Conservation (phyloP, 129 eudicot species). For the Artemisia annua region DNA sequence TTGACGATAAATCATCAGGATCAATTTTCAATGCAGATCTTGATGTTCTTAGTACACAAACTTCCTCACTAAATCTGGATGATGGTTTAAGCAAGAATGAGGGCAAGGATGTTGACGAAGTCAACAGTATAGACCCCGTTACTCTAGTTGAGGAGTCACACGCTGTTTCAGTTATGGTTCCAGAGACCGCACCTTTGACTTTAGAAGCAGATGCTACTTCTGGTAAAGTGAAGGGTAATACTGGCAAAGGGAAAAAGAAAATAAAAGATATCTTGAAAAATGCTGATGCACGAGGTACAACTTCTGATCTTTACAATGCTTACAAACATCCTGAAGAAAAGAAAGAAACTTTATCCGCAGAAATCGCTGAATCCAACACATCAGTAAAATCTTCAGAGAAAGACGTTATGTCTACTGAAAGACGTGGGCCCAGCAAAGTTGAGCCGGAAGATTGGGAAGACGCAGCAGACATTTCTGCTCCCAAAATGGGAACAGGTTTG, state of each 20-base stretch:
- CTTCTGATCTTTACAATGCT: constrained; percentile 82
- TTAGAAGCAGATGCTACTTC: constrained; percentile 44
- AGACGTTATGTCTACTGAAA: constrained; percentile 27
- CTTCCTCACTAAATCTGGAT: constrained; percentile 24
- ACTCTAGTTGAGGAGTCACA: constrained; percentile 29
- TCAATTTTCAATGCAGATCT: constrained; percentile 20
- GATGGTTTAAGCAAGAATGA: constrained; percentile 32
- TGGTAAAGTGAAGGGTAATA: constrained; percentile 41
- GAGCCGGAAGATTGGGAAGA: constrained; percentile 99
- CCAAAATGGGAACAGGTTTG: constrained; percentile 49
- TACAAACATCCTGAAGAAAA: constrained; percentile 87
- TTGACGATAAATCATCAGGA: constrained; percentile 7
- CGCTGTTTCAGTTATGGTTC: constrained; percentile 35
- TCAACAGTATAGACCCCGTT: constrained; percentile 22
- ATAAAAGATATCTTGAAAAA: constrained; percentile 60
- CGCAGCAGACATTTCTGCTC: constrained; percentile 75
- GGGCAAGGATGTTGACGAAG: constrained; percentile 30
- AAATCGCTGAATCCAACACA: constrained; percentile 21
- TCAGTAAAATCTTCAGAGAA: constrained; percentile 37
- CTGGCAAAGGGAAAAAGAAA: constrained; percentile 51
- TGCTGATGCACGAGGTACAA: constrained; percentile 78
- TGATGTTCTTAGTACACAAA: constrained; percentile 15
- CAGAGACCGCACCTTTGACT: constrained; percentile 28
- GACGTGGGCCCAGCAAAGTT: constrained; percentile 39
- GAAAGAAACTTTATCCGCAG: constrained; percentile 24